These are phyloP conservation scores for Microsporum audouinii DNA, from an alignment of 2,329 filamentous ascomycete genomes.

Conservation along the genomic window DNA sequence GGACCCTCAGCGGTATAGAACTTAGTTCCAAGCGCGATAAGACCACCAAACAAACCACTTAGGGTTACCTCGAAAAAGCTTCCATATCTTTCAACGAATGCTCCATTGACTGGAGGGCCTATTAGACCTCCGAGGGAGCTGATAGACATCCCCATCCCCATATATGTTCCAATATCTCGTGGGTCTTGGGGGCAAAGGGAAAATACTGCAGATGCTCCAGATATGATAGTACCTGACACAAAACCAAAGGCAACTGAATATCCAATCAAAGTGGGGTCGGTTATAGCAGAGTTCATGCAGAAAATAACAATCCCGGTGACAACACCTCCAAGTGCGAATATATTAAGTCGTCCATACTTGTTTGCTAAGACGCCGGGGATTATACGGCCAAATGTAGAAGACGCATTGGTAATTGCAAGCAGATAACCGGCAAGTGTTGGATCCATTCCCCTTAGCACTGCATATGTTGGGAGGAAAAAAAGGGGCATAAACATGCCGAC, in stretches of 20 bases:
- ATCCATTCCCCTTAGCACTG: slow-evolving; percentile 17
- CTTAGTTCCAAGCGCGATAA: slow-evolving; percentile 5
- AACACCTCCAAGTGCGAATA: slow-evolving; percentile 18
- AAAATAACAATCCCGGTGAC: slow-evolving; percentile 22
- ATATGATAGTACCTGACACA: slow-evolving; percentile 35
- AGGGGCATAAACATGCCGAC: slow-evolving; percentile 23
- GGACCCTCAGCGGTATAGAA: background rate
- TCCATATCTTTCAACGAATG: slow-evolving; percentile 33
- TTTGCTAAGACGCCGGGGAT: slow-evolving; percentile 23
- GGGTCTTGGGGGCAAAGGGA: slow-evolving; percentile 4
- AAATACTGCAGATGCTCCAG: slow-evolving; percentile 10
- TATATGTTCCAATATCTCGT: slow-evolving; percentile 7
- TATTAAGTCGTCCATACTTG: slow-evolving; percentile 24
- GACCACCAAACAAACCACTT: slow-evolving; percentile 18
- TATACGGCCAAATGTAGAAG: background rate
- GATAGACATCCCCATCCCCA: slow-evolving; percentile 17
- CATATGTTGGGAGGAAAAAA: slow-evolving; percentile 25
- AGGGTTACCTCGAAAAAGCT: slow-evolving; percentile 29
- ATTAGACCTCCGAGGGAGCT: slow-evolving; percentile 37
- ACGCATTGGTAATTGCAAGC: slow-evolving; percentile 43
- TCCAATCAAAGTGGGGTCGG: slow-evolving; percentile 29
- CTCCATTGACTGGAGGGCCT: slow-evolving; percentile 39
- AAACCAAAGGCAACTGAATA: slow-evolving; percentile 39
- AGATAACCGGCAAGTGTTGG: slow-evolving; percentile 40
- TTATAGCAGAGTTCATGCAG: slow-evolving; percentile 20